Evolutionary conservation across 1,139 yeast species (phyloP).

Genomic region (Torulaspora globosa): DNA sequence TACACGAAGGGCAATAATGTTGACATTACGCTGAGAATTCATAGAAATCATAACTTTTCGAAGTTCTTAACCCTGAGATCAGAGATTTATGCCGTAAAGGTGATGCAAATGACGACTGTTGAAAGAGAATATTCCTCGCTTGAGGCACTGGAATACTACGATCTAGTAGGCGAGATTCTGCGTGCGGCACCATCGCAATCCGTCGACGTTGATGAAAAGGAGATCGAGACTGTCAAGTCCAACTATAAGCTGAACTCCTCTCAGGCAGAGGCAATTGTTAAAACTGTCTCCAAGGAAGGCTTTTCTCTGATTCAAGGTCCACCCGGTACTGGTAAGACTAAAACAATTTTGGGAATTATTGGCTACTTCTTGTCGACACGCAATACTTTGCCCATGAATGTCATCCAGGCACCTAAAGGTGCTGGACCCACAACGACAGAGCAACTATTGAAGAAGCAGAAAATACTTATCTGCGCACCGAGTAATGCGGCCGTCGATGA

Average conservation of each 20-base stretch:
- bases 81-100: constrained; percentile 61
- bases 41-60: constrained; percentile 41
- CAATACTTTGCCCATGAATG: constrained; percentile 30
- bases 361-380: constrained; percentile 62
- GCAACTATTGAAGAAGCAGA: constrained; percentile 40
- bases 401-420: constrained; percentile 24
- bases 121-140: constrained; percentile 90
- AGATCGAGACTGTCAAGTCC: constrained; percentile 42
- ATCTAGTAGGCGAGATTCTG: constrained; percentile 60
- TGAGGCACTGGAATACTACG: constrained; percentile 76
- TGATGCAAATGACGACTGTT: constrained; percentile 82
- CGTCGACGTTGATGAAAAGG: constrained; percentile 35
- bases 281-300: constrained; percentile 64
- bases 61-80: constrained; percentile 58
- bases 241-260: constrained; percentile 70
- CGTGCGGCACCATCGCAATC: constrained; percentile 55
- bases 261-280: constrained; percentile 84
- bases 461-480: constrained; percentile 90
- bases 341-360: constrained; percentile 87
- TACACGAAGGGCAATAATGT: constrained; percentile 58
- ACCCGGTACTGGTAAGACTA: constrained; percentile 98
- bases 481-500: constrained; percentile 99
- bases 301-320: constrained; percentile 95
- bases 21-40: constrained; percentile 72
- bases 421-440: constrained; percentile 20